Conservation (phyloP, 2,329 filamentous ascomycete species). For the Orbilia brochopaga region DNA sequence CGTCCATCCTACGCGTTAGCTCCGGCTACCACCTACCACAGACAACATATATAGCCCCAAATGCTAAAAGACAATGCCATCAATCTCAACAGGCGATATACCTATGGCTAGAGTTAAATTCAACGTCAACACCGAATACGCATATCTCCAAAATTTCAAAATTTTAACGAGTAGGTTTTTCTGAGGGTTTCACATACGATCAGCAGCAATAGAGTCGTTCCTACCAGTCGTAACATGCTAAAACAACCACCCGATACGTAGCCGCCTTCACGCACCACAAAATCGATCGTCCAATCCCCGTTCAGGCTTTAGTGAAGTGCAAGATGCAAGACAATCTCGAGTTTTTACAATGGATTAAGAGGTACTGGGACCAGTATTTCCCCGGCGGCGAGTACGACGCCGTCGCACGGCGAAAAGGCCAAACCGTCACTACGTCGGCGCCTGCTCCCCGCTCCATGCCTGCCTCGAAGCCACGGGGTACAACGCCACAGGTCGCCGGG, state of each 20-base stretch:
- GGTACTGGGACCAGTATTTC: slow-evolving; percentile 97
- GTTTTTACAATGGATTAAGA: slow-evolving; percentile 96
- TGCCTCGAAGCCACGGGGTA: slow-evolving; percentile 59
- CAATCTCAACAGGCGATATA: slow-evolving; percentile 70
- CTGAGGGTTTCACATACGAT: not conserved
- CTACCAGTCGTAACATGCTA: slow-evolving; percentile 1
- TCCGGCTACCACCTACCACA: not conserved
- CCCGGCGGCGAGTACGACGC: slow-evolving; percentile 97
- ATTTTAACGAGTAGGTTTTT: slow-evolving; percentile 80
- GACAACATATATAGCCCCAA: not conserved
- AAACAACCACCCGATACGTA: slow-evolving; percentile 57
- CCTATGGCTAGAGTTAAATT: slow-evolving; percentile 98
- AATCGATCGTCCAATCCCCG: slow-evolving; percentile 87
- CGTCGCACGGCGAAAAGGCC: slow-evolving; percentile 79
- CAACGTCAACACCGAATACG: slow-evolving; percentile 95
- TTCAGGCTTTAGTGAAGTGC: slow-evolving; percentile 90
- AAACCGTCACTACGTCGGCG: slow-evolving; percentile 63
- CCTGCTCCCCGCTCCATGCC: slow-evolving; percentile 60
- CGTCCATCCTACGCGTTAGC: slow-evolving; percentile 55
- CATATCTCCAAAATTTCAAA: slow-evolving; percentile 98
- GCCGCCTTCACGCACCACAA: slow-evolving; percentile 84
- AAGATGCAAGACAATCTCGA: slow-evolving; percentile 99
- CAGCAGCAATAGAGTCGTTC: slow-evolving; percentile 15
- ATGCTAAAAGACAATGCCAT: not conserved
- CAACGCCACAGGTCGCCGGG: slow-evolving; percentile 60